Evolutionary conservation across 495 filamentous ascomycete genomes (phyloP).

Genomic region (Hyaloscypha hepaticicola): DNA sequence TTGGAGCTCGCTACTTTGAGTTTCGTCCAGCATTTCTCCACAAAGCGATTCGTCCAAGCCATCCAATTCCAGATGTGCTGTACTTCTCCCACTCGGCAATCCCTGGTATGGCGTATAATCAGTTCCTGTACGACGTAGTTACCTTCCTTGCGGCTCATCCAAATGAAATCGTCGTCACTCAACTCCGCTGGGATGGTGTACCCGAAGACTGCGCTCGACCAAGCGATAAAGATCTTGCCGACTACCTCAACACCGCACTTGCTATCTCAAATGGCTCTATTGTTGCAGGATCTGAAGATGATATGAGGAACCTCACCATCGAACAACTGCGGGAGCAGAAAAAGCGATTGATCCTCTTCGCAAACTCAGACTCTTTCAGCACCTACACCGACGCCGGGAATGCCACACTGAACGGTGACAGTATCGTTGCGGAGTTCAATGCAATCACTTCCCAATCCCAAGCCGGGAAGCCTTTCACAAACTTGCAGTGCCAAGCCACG

Average conservation of each 20-base stretch:
- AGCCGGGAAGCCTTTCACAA: slow-evolving; percentile 42
- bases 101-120: slow-evolving; percentile 51
- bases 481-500: slow-evolving; percentile 56
- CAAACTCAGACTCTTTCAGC: slow-evolving; percentile 43
- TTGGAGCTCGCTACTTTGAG: slow-evolving; percentile 56
- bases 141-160: slow-evolving; percentile 44
- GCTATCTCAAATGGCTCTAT: slow-evolving; percentile 32
- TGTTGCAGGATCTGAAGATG: slow-evolving; percentile 36
- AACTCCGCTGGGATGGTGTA: slow-evolving; percentile 55
- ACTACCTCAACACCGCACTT: slow-evolving; percentile 42
- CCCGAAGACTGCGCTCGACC: slow-evolving; percentile 45
- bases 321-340: slow-evolving; percentile 39
- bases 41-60: slow-evolving; percentile 34
- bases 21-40: slow-evolving; percentile 53
- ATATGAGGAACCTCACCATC: slow-evolving; percentile 40
- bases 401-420: slow-evolving; percentile 47
- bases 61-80: slow-evolving; percentile 42
- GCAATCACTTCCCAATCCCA: slow-evolving; percentile 39
- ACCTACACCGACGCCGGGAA: slow-evolving; percentile 54
- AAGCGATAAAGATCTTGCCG: slow-evolving; percentile 41
- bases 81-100: slow-evolving; percentile 57
- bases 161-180: slow-evolving; percentile 51
- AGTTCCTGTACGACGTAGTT: slow-evolving; percentile 46
- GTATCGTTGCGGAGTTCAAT: slow-evolving; percentile 45
- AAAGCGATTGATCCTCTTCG: slow-evolving; percentile 49